Evolutionary conservation across 148 eudicot species (phyloP).

Genomic region (Amaranthus palmeri): DNA sequence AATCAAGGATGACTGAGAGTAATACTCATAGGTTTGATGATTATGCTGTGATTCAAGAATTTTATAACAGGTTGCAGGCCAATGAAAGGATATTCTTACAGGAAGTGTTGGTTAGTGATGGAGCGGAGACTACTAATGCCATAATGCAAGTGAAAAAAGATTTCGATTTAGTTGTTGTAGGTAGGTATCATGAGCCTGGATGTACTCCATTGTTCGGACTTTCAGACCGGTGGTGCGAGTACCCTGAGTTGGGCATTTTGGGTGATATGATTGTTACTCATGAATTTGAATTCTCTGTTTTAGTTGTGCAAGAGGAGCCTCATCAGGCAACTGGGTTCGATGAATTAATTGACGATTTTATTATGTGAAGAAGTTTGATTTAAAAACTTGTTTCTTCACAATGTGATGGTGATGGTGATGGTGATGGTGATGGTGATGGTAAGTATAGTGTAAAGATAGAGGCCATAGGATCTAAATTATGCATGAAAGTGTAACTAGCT

Average conservation of each 20-base stretch:
- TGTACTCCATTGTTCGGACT: conserved; percentile 17
- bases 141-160: conserved; percentile 8
- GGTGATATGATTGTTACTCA: conserved; percentile 19
- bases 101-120: conserved; percentile 20
- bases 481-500: no score
- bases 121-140: conserved; percentile 15
- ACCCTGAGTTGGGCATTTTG: conserved; percentile 24
- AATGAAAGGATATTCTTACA: conserved; percentile 12
- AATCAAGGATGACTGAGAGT: background rate
- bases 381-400: no score
- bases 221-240: conserved; percentile 18
- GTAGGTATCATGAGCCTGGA: conserved; percentile 20
- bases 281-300: conserved; percentile 19
- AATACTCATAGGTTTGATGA: conserved; percentile 18
- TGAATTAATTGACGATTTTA: conserved; percentile 8
- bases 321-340: conserved; percentile 3
- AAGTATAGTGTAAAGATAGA: no score
- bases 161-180: conserved; percentile 19
- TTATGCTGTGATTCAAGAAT: conserved; percentile 15
- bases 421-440: no score
- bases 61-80: background rate
- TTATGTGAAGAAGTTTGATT: background rate
- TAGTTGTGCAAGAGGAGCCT: conserved; percentile 29
- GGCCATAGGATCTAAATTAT: no score
- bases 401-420: no score